Evolutionary conservation across 345 rosid genomes (phyloP).

Genomic region (Hibiscus syriacus): DNA sequence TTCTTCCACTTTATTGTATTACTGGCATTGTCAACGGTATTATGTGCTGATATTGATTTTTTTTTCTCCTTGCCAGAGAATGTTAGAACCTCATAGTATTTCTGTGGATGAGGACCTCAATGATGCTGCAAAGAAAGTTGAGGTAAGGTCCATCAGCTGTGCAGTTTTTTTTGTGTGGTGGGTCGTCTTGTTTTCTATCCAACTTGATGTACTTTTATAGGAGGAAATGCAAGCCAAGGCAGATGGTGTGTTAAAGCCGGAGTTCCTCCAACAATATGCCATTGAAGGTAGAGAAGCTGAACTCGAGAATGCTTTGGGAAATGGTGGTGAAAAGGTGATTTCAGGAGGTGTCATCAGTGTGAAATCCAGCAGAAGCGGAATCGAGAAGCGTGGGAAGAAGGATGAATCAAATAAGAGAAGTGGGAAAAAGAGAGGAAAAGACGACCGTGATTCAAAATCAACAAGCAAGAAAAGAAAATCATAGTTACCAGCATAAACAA

Average conservation of each 20-base stretch:
- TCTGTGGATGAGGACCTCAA: constrained; percentile 84
- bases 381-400: constrained; percentile 36
- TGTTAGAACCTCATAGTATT: constrained; percentile 61
- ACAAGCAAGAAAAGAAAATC: constrained; percentile 51
- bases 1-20: background rate
- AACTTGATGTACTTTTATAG: constrained; percentile 19
- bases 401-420: constrained; percentile 27
- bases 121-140: constrained; percentile 72
- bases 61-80: constrained; percentile 34
- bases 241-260: constrained; percentile 51
- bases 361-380: constrained; percentile 38
- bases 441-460: constrained; percentile 33
- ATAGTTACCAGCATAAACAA: background rate
- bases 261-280: constrained; percentile 60
- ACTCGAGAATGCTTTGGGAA: constrained; percentile 58
- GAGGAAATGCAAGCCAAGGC: constrained; percentile 56
- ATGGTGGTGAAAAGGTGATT: constrained; percentile 39
- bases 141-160: constrained; percentile 34
- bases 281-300: constrained; percentile 55
- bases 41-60: background rate
- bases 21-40: background rate
- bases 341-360: constrained; percentile 61
- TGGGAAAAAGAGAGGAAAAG: constrained; percentile 53
- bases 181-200: background rate
- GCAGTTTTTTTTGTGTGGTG: background rate